Conservation (phyloP, 257 asterid species). For the Avicennia marina region DNA sequence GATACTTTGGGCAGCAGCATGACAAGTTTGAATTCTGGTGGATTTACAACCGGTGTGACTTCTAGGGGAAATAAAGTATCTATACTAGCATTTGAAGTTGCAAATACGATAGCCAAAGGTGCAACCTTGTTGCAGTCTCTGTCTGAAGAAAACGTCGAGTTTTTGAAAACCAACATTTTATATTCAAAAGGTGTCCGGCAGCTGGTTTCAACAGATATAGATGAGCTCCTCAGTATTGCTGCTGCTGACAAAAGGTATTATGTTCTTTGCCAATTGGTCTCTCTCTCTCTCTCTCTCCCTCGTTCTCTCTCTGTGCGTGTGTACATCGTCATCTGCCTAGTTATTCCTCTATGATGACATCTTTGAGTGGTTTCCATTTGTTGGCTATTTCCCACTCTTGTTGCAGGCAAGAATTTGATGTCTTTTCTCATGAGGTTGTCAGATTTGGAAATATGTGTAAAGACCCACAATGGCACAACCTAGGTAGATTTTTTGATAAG, state of each 20-base stretch:
- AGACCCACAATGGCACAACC: slow-evolving; percentile 99
- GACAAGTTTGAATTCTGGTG: slow-evolving; percentile 89
- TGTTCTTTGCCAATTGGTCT: background rate
- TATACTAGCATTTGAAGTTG: slow-evolving; percentile 93
- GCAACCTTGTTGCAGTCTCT: slow-evolving; percentile 78
- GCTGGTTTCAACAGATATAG: slow-evolving; percentile 81
- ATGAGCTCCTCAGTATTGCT: slow-evolving; percentile 83
- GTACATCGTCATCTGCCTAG: background rate
- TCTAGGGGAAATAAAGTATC: slow-evolving; percentile 72
- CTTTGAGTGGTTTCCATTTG: slow-evolving; percentile 7
- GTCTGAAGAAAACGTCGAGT: slow-evolving; percentile 67
- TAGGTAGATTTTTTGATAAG: slow-evolving; percentile 76
- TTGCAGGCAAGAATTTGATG: slow-evolving; percentile 90
- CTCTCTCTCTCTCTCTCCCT: background rate
- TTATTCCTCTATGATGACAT: background rate
- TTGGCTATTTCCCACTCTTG: slow-evolving; percentile 17
- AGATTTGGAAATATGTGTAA: slow-evolving; percentile 93
- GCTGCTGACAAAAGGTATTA: slow-evolving; percentile 94
- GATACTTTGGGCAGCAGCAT: slow-evolving; percentile 97
- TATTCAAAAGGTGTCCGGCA: slow-evolving; percentile 75
- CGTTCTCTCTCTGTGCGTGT: background rate
- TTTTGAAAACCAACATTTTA: slow-evolving; percentile 72
- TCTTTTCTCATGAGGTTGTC: slow-evolving; percentile 83
- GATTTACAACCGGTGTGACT: slow-evolving; percentile 64
- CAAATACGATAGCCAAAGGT: slow-evolving; percentile 91